phyloP scores from a whole-genome alignment of 2,329 filamentous ascomycete genomes.

The Stagonosporopsis cucurbitacearum region DNA sequence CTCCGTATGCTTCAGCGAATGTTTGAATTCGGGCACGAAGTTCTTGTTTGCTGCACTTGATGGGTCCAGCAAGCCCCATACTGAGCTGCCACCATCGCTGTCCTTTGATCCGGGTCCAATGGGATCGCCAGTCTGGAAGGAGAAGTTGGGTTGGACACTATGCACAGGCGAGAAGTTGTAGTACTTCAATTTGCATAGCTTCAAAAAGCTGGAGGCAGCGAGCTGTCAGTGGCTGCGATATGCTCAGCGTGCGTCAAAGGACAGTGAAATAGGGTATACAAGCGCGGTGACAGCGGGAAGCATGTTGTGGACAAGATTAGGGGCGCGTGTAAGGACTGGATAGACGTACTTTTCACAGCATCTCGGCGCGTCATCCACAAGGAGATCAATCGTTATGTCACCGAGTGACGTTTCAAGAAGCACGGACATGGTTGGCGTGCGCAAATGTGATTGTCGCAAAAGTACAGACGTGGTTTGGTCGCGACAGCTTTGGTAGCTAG shows the following conservation, averaged over 20 bases:
- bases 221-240: conserved; percentile 58
- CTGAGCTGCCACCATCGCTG: conserved; percentile 90
- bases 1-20: conserved; percentile 86
- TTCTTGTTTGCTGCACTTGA: conserved; percentile 69
- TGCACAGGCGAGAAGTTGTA: conserved; percentile 97
- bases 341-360: conserved; percentile 88
- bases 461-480: background rate
- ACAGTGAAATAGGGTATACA: conserved; percentile 33
- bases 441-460: conserved; percentile 18
- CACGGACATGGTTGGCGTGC: conserved; percentile 74
- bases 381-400: conserved; percentile 92
- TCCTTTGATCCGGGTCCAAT: conserved; percentile 82
- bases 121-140: conserved; percentile 94
- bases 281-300: conserved; percentile 32
- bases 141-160: conserved; percentile 92
- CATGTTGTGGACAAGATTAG: conserved; percentile 9
- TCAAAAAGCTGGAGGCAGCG: conserved; percentile 75
- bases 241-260: conserved; percentile 60
- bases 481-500: conserved; percentile 5
- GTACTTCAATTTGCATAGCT: conserved; percentile 98
- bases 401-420: conserved; percentile 90
- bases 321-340: conserved; percentile 23
- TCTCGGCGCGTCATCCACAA: conserved; percentile 87
- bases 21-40: conserved; percentile 83
- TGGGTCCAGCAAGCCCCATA: conserved; percentile 82